A percentile compares a stretch with the other conserved stretches of the same genome.
Evolutionary conservation across 345 rosid species (phyloP).

Genomic region (Salix brachista): DNA sequence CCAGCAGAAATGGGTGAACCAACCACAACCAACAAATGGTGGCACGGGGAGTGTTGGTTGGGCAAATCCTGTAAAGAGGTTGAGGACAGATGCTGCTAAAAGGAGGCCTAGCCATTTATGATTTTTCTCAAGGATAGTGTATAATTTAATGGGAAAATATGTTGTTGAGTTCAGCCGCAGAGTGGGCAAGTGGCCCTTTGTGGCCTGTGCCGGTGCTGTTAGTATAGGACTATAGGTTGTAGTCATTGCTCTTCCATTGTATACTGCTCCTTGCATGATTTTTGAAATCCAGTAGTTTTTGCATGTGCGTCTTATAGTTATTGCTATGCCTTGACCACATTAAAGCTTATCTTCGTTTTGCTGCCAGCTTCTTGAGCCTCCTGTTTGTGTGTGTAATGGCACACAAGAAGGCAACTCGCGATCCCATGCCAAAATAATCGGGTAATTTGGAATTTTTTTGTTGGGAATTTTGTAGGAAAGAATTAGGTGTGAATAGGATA

Average conservation of each 20-base stretch:
- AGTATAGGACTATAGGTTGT: conserved; percentile 23
- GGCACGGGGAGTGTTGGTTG: conserved; percentile 72
- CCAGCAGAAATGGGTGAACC: conserved; percentile 61
- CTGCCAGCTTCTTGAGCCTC: background rate
- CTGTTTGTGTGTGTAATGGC: background rate
- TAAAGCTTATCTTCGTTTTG: background rate
- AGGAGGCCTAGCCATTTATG: conserved; percentile 87
- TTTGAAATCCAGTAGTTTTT: conserved; percentile 22
- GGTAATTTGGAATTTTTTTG: background rate
- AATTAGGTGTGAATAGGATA: background rate
- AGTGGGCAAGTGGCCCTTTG: conserved; percentile 17
- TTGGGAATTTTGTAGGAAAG: background rate
- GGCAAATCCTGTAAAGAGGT: conserved; percentile 98
- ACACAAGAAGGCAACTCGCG: background rate
- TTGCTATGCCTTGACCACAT: background rate
- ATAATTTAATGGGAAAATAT: conserved; percentile 9
- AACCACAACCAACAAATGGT: conserved; percentile 54
- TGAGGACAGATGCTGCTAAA: conserved; percentile 89
- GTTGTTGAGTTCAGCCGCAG: conserved; percentile 12
- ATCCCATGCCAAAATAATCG: background rate
- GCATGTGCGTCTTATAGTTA: conserved; percentile 25
- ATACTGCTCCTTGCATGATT: conserved; percentile 19
- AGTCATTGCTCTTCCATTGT: conserved; percentile 28
- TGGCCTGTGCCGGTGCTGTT: conserved; percentile 27
- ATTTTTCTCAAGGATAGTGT: conserved; percentile 20